Evolutionary conservation across 2,329 filamentous ascomycete genomes (phyloP).

Genomic region (Colletotrichum camelliae): DNA sequence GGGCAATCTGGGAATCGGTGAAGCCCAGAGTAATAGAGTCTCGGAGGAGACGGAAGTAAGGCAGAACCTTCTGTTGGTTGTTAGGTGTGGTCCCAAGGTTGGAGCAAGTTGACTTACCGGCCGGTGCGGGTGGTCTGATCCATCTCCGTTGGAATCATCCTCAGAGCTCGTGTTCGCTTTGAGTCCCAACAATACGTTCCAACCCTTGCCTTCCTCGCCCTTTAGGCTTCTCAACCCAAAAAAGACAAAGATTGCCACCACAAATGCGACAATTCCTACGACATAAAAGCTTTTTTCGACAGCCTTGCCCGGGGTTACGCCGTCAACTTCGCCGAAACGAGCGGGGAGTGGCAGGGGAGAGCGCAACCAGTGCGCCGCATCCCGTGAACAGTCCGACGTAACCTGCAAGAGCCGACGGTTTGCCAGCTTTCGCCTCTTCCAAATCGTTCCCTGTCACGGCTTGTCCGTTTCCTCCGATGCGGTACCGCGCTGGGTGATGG

Average conservation of each 20-base stretch:
- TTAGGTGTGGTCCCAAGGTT: background rate
- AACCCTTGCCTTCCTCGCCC: slow-evolving; percentile 81
- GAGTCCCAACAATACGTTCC: slow-evolving; percentile 60
- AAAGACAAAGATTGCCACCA: slow-evolving; percentile 77
- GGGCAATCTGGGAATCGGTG: slow-evolving; percentile 76
- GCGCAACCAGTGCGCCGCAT: slow-evolving; percentile 85
- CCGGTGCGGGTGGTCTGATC: slow-evolving; percentile 24
- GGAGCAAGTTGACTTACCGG: slow-evolving; percentile 29
- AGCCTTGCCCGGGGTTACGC: slow-evolving; percentile 75
- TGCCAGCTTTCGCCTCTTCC: slow-evolving; percentile 37
- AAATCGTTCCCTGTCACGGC: background rate
- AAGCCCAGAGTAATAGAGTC: slow-evolving; percentile 74
- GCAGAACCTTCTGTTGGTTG: slow-evolving; percentile 43
- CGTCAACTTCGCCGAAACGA: slow-evolving; percentile 72
- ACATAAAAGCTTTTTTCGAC: slow-evolving; percentile 88
- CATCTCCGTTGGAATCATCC: slow-evolving; percentile 17
- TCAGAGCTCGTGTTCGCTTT: slow-evolving; percentile 15
- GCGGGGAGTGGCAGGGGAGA: slow-evolving; percentile 83
- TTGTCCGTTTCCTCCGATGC: slow-evolving; percentile 35
- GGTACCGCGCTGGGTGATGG: slow-evolving; percentile 71
- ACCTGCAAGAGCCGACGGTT: slow-evolving; percentile 74
- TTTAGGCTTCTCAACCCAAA: slow-evolving; percentile 73
- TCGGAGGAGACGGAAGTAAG: slow-evolving; percentile 65
- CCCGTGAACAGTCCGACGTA: slow-evolving; percentile 93
- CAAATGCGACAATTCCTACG: slow-evolving; percentile 74